phyloP scores from a whole-genome alignment of 2,329 filamentous ascomycete species.

The Ceratocystis alfenasii region DNA sequence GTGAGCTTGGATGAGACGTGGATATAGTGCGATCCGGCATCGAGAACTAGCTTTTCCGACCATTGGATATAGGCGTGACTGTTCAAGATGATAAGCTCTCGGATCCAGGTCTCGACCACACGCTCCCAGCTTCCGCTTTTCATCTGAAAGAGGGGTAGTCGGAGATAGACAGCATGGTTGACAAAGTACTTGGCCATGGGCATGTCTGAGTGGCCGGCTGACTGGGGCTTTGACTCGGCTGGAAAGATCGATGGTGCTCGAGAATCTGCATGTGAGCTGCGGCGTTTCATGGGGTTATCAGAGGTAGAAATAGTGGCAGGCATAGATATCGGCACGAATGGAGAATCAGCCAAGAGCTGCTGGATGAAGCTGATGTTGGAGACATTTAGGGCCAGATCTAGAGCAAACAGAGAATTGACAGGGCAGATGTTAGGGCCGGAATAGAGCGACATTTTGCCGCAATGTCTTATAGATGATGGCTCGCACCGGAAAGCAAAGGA shows the following conservation, averaged over 20 bases:
- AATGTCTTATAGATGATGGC: neutral
- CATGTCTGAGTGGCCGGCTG: neutral
- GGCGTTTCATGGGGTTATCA: neutral
- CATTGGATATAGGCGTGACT: neutral
- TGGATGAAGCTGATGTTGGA: neutral
- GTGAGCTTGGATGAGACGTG: neutral
- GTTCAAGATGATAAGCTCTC: slow-evolving; percentile 2
- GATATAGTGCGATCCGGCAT: slow-evolving; percentile 2
- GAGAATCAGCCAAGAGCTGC: neutral
- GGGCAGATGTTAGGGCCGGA: neutral
- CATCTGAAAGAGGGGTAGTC: slow-evolving; percentile 1
- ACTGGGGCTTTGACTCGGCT: neutral
- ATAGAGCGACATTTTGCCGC: neutral
- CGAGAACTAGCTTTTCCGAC: neutral
- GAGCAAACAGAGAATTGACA: neutral
- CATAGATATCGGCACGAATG: no score
- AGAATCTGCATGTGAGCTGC: neutral
- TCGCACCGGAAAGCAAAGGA: neutral
- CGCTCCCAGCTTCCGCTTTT: slow-evolving; percentile 1
- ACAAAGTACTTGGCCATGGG: neutral
- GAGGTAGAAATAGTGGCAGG: neutral
- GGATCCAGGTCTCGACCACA: slow-evolving; percentile 6
- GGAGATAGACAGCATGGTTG: neutral
- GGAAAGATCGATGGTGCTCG: neutral
- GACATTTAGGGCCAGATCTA: slow-evolving; percentile 6